Evolutionary conservation across 371 early-diverging fungal genomes (phyloP).

Genomic region (Circinella umbellata): DNA sequence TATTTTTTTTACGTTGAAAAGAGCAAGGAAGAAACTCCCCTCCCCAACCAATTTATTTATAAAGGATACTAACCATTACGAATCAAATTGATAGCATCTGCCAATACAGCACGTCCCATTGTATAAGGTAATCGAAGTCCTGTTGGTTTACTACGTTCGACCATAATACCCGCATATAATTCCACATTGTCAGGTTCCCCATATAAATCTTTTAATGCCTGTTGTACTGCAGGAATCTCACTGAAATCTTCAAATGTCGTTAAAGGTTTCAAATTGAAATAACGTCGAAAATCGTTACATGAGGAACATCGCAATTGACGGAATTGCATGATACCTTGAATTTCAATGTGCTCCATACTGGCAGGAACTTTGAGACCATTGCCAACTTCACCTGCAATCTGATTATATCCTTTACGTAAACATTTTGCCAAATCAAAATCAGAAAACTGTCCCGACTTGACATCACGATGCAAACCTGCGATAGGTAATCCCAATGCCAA

Average conservation of each 20-base stretch:
- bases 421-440: constrained; percentile 36
- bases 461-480: constrained; percentile 44
- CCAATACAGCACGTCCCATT: constrained; percentile 51
- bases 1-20: too few relatives aligned
- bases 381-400: constrained; percentile 43
- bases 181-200: constrained; percentile 51
- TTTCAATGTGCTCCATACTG: constrained; percentile 48
- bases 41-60: neutral
- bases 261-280: constrained; percentile 44
- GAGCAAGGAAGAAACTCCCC: too few relatives aligned
- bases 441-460: constrained; percentile 35
- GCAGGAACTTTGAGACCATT: constrained; percentile 50
- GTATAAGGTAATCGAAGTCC: constrained; percentile 55
- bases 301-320: constrained; percentile 40
- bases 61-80: constrained; percentile 45
- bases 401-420: constrained; percentile 32
- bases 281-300: constrained; percentile 55
- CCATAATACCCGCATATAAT: constrained; percentile 53
- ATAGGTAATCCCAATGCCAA: constrained; percentile 41
- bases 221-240: constrained; percentile 39
- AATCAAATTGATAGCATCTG: constrained; percentile 58
- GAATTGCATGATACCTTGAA: constrained; percentile 50
- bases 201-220: constrained; percentile 51
- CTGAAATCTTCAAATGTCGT: constrained; percentile 45
- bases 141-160: constrained; percentile 46